These are phyloP conservation scores for Fonsecaea nubica DNA, from an alignment of 2,329 filamentous ascomycete genomes.

Conservation along the genomic window DNA sequence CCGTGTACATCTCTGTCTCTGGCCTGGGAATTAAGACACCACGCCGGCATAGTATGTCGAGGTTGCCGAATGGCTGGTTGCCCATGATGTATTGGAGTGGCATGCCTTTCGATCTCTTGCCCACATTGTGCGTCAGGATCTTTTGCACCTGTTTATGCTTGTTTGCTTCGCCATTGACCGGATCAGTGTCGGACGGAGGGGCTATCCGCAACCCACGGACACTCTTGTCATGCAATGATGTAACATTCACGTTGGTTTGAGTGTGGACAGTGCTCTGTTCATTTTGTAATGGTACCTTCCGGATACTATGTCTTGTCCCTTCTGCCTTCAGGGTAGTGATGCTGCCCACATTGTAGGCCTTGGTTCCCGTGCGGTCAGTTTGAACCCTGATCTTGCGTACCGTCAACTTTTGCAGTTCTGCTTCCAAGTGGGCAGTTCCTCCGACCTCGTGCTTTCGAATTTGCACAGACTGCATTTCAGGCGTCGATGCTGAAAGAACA, in stretches of 20 bases:
- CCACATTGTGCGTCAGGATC: conserved; percentile 44
- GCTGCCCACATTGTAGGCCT: not conserved
- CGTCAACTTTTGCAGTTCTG: not conserved
- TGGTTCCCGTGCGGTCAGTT: not conserved
- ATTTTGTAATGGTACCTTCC: not conserved
- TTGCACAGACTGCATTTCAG: not conserved
- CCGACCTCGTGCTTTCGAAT: not conserved
- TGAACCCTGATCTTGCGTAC: not conserved
- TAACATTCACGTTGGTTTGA: not conserved
- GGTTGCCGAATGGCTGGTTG: conserved; percentile 81
- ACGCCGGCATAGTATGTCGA: conserved; percentile 76
- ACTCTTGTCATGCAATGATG: not conserved
- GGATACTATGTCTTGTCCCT: not conserved
- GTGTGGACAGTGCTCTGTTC: not conserved
- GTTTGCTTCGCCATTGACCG: not conserved
- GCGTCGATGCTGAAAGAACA: not conserved
- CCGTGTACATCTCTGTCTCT: conserved; percentile 42
- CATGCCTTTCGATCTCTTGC: conserved; percentile 63
- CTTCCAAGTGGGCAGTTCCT: not conserved
- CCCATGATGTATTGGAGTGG: conserved; percentile 91
- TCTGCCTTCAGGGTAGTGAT: not conserved
- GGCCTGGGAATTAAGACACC: conserved; percentile 86
- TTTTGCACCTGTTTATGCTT: conserved; percentile 3
- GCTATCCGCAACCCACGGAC: not conserved
- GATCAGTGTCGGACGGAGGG: not conserved